Evolutionary conservation across 2,329 filamentous ascomycete species (phyloP), one percentile per base, ranked within the genome.

Genomic region (Helotiales sp.): DNA sequence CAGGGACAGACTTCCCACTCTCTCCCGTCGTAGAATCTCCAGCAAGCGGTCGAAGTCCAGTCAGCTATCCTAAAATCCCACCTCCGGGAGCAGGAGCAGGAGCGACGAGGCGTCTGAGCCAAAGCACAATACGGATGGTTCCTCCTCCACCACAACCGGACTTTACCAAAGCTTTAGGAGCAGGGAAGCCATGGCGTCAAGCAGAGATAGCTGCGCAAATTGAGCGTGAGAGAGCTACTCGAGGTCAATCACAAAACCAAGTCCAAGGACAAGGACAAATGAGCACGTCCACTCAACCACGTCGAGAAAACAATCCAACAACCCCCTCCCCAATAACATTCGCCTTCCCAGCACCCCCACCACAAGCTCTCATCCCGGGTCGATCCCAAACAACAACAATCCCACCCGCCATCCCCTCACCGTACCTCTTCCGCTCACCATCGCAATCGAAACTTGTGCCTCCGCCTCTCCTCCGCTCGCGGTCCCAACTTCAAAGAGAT

Each of bases 11-110:
- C 15, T 37, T 43, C 11, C 28, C 60, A 15, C 65, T 77, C 4
- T 77, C 75, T 26, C 76, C 76, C 8, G 75, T 77, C 2, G 69
- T 72, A 7, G 75, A 76, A 64, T 75, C 73, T 24, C 76, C 76
- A 6, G 63, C 70, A 11, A 71, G 66, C 43, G 73, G 73, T 11
- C 63, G 57, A 22, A 73, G 72, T 64, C 74, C 74, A n/a, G 75
- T 75, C 24, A 71, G 64, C 17, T 75, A 75, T 47, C 74, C 75
- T 4, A 75, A 74, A 60, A 76, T 75, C 37, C 70, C 70, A 45
- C 66, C 62, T 30, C 60, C 47, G 7, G 58, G 58, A n/a, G 47
- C 47, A 20, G 52, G 52, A 15, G 52, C 52, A 4, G 60, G 47
- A 55, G 43, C 26, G 1, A 6, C 45, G 20, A 52, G 34, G 15